Percentiles rank a stretch among this genome's conserved stretches.
These are phyloP conservation scores for Polyplosphaeria fusca DNA, from an alignment of 495 filamentous ascomycete species.

Conservation along the genomic window DNA sequence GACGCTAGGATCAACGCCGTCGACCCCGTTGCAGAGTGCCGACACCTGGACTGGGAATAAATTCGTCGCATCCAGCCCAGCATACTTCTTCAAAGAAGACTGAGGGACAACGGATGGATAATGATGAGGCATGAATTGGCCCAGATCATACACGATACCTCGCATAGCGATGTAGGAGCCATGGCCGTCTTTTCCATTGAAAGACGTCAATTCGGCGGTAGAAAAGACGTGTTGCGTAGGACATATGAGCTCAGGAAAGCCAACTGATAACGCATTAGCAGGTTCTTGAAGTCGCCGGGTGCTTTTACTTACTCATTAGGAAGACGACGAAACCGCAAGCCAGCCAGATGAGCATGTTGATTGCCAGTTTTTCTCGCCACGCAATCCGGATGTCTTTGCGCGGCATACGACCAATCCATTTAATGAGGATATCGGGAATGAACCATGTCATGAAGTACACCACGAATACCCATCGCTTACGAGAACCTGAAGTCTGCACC, in stretches of 20 bases:
- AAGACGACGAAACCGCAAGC: constrained; percentile 75
- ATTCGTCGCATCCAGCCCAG: constrained; percentile 76
- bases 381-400: constrained; percentile 90
- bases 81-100: constrained; percentile 70
- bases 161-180: constrained; percentile 75
- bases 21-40: constrained; percentile 76
- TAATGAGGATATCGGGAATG: constrained; percentile 81
- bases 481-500: constrained; percentile 68
- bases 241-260: constrained; percentile 85
- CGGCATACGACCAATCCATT: constrained; percentile 75
- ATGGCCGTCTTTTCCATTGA: constrained; percentile 67
- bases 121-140: constrained; percentile 68
- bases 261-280: constrained; percentile 55
- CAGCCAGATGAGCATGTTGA: constrained; percentile 97
- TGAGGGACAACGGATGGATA: constrained; percentile 70
- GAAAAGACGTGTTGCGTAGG: constrained; percentile 87
- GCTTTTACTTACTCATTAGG: constrained; percentile 51
- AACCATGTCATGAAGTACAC: constrained; percentile 83
- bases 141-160: constrained; percentile 84
- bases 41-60: constrained; percentile 96
- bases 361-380: constrained; percentile 96
- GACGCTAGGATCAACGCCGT: constrained; percentile 67
- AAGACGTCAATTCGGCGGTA: constrained; percentile 65
- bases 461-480: constrained; percentile 89
- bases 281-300: constrained; percentile 38